Conservation (phyloP, 768 basidiomycete species). For the Amanita phalloides region DNA sequence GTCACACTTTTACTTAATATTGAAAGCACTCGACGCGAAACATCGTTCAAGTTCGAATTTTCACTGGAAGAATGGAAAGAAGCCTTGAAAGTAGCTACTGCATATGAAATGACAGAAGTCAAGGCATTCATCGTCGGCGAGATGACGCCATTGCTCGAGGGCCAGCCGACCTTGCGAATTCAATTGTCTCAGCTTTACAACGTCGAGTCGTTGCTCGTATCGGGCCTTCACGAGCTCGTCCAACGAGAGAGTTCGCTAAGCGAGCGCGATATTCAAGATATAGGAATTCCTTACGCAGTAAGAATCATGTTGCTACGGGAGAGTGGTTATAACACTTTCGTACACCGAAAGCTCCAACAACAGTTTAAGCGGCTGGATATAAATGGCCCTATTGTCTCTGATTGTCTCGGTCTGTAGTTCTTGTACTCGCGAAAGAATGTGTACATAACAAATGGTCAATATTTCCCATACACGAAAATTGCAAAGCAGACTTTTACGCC, state of each 20-base stretch:
- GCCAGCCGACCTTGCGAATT: not conserved
- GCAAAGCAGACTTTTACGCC: no score
- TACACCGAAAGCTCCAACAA: no score
- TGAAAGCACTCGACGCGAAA: not conserved
- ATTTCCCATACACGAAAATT: no score
- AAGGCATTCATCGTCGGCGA: not conserved
- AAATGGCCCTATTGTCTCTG: no score
- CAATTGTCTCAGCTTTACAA: not conserved
- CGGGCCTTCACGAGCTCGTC: not conserved
- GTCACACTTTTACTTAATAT: not conserved
- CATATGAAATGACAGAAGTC: not conserved
- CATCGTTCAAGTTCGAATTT: not conserved
- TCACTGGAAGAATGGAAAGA: constrained; percentile 2
- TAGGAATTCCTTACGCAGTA: not conserved
- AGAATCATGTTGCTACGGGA: not conserved
- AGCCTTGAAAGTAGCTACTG: not conserved
- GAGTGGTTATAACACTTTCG: no score
- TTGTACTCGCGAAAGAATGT: no score
- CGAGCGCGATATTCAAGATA: not conserved
- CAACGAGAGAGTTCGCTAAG: not conserved
- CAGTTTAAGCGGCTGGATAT: no score
- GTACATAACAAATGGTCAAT: no score
- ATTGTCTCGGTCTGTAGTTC: no score
- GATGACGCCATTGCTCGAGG: constrained; percentile 1
- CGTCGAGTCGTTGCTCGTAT: not conserved